phyloP scores from a whole-genome alignment of 1,139 yeast species.

The Suhomyces yuchorum region DNA sequence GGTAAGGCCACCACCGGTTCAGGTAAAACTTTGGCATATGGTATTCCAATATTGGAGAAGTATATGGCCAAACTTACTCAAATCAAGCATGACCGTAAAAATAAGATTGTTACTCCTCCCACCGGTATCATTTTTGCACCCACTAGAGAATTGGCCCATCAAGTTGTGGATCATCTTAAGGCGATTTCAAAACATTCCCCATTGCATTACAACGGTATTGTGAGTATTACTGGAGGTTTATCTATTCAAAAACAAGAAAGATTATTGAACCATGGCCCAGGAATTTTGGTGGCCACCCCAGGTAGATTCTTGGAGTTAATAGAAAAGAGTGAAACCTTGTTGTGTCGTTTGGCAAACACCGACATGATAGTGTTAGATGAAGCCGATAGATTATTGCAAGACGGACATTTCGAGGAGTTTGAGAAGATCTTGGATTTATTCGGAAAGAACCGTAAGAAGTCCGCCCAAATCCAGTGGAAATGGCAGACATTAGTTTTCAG shows the following conservation, averaged over 20 bases:
- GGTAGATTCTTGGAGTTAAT: conserved; percentile 87
- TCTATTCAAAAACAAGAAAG: conserved; percentile 93
- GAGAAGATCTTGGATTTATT: conserved; percentile 76
- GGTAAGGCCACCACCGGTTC: conserved; percentile 99
- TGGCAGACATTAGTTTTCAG: conserved; percentile 95
- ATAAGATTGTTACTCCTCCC: conserved; percentile 46
- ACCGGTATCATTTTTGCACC: conserved; percentile 88
- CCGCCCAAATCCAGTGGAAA: conserved; percentile 34
- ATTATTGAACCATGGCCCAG: conserved; percentile 71
- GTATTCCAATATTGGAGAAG: conserved; percentile 86
- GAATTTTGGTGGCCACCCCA: conserved; percentile 90
- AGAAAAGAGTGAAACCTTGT: conserved; percentile 58
- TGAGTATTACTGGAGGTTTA: conserved; percentile 92
- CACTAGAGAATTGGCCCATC: conserved; percentile 95
- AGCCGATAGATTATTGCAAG: conserved; percentile 95
- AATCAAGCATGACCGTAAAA: conserved; percentile 26
- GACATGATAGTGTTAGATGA: conserved; percentile 87
- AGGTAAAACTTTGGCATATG: conserved; percentile 95
- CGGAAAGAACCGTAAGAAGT: conserved; percentile 36
- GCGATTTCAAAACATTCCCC: conserved; percentile 63
- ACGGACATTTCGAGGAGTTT: conserved; percentile 94
- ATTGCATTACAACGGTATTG: conserved; percentile 56
- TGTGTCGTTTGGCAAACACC: conserved; percentile 59
- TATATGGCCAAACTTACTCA: conserved; percentile 36
- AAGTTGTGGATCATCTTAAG: conserved; percentile 80